Base-by-base conservation (phyloP, 1,284 basidiomycete genomes). In the Puccinia polysora region DNA sequence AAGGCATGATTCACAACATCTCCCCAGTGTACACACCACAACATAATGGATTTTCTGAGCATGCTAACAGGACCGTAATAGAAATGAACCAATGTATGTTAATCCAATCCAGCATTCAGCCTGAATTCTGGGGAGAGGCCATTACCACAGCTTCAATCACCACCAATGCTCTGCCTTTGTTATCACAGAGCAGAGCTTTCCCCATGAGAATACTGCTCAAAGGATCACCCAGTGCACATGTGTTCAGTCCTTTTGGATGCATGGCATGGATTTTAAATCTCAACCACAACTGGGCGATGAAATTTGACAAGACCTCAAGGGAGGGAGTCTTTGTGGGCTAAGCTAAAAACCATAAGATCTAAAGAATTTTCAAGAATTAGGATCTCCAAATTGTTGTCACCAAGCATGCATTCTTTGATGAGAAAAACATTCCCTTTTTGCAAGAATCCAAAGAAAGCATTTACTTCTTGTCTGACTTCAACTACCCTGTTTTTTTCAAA, bases 201-300 rank as follows among this genome's bases (percentile, higher is more conserved):
- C 23, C 55, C 23, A 12, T 58, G 12, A 23, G 20, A 32, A 10
- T 32, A 8, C 15, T 15, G 14, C 10, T 30, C 10, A 23, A 58
- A 28, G 12, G 15, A 28, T 28, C 5, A 58, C 14, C 23, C 10
- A 34, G 20, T 28, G 8, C 10, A 10, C 23, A 5, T 28, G n/a
- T 20, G 10, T 30, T 58, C 23, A 58, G 20, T 28, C 14, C 55
- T 32, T 58, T 58, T 58, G 55, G 55, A 34, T 58, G 55, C 55
- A 58, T 10, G 23, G 55, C 12, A 5, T 28, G 5, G 8, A 20
- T 34, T 32, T 14, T 20, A 28, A 58, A 28, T 30, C 25, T 28
- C 20, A 58, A 28, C 5, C 23, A 58, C 8, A 30, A 30, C 23
- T 5, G 30, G 20, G 32, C 10, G 5, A 28, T 10, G 23, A 58